Base-by-base conservation (phyloP, 345 rosid species). In the Stellera chamaejasme region DNA sequence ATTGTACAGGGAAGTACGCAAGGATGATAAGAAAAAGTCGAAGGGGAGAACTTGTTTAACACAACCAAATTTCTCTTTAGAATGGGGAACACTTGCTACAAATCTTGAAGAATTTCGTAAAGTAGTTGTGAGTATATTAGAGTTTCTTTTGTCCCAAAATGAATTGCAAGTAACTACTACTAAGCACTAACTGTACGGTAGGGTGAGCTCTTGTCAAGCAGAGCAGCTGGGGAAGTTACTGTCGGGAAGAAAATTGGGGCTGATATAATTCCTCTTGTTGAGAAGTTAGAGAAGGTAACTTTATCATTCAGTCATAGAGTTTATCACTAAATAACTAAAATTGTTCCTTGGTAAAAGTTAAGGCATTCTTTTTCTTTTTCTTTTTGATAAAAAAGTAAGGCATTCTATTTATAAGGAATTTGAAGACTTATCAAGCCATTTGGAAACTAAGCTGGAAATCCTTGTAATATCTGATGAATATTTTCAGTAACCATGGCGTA, bases 51-150 rank as follows among this genome's bases (percentile, higher is more conserved):
- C 69, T 41, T 45, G 58, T 70, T 64, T 52, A 63, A 54, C 47
- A 67, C 14, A 43, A 50, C 68, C 75, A 10, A 43, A 60, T 44
- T 27, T 65, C 39, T 60, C 47, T 65, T 55, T 61, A 62, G 65
- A 58, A 28, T 88, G 96, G 98, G 85, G 85, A 80, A 91, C 84
- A 48, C 66, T 88, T 68, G 95, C 98, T 50, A 82, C 91, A 45
- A 81, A 73, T 75, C 85, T 83, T 4, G 70, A 77, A 48, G 95
- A 83, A 75, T 88, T 85, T 74, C 64, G 50, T 11, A 66, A 32
- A 61, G 75, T 76, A 54, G 78, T 75, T 58, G 98, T 88, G 77
- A 72, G 82, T 49, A 46, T 58, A 59, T 42, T 42, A 15, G 53
- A 27, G 32, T 46, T 62, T 65, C 52, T 59, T 50, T n/a, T 52